Evolutionary conservation across 768 basidiomycete genomes (phyloP).

Genomic region (Suillus hirtellus): DNA sequence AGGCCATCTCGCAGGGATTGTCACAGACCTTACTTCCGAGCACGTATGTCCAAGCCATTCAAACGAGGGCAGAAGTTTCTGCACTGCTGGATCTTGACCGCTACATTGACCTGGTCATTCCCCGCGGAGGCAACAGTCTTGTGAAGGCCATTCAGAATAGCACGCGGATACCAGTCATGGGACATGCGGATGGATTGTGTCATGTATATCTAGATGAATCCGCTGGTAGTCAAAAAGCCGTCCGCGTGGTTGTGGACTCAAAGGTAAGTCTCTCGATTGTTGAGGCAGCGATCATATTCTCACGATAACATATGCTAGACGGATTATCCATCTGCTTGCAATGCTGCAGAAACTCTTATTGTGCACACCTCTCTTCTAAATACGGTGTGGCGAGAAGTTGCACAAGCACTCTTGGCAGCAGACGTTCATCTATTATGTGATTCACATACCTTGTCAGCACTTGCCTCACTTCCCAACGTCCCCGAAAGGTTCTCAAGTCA

Average conservation of each 20-base stretch:
- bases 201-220: constrained; percentile 84
- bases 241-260: constrained; percentile 82
- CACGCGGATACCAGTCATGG: constrained; percentile 97
- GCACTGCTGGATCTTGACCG: constrained; percentile 82
- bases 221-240: constrained; percentile 77
- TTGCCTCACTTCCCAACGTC: constrained; percentile 41
- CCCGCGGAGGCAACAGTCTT: constrained; percentile 89
- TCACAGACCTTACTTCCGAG: constrained; percentile 69
- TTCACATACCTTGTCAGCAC: constrained; percentile 53
- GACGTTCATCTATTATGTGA: constrained; percentile 85
- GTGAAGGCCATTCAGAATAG: constrained; percentile 86
- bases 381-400: constrained; percentile 82
- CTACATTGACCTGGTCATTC: constrained; percentile 97
- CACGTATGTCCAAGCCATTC: constrained; percentile 88
- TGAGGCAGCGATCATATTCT: constrained; percentile 6
- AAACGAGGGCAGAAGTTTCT: constrained; percentile 89
- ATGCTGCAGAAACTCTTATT: constrained; percentile 86
- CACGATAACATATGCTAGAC: constrained; percentile 46
- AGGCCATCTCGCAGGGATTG: constrained; percentile 79
- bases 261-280: constrained; percentile 57
- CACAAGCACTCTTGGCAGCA: constrained; percentile 63
- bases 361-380: constrained; percentile 72
- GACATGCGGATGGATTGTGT: constrained; percentile 96
- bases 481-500: constrained; percentile 42
- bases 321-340: constrained; percentile 96